Conservation (phyloP, 805 yeast genomes). For the Wickerhamomyces kurtzmanii region DNA sequence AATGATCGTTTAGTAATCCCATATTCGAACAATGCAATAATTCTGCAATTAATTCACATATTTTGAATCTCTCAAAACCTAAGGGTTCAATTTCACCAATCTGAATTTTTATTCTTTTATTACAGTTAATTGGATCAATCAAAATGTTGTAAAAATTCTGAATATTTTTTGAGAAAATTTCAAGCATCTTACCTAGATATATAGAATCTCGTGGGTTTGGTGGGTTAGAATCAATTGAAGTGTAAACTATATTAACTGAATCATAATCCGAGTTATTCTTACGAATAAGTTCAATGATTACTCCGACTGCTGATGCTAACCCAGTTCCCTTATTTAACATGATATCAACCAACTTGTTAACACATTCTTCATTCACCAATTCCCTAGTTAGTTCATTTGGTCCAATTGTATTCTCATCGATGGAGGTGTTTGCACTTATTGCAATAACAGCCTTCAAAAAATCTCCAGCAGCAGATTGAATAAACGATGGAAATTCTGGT, state of each 20-base stretch:
- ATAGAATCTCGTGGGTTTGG: conserved; percentile 89
- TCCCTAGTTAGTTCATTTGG: conserved; percentile 88
- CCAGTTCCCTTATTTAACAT: conserved; percentile 71
- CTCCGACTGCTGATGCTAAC: conserved; percentile 82
- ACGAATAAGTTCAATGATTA: conserved; percentile 85
- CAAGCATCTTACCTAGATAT: conserved; percentile 75
- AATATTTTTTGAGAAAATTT: conserved; percentile 59
- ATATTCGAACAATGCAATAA: conserved; percentile 92
- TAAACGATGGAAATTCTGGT: conserved; percentile 46
- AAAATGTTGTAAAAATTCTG: conserved; percentile 41
- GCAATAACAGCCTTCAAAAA: conserved; percentile 88
- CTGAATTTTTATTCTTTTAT: conserved; percentile 27
- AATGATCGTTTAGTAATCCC: conserved; percentile 75
- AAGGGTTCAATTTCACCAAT: conserved; percentile 60
- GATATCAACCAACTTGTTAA: conserved; percentile 54
- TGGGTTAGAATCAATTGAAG: conserved; percentile 72
- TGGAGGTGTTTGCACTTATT: conserved; percentile 87
- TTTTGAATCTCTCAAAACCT: conserved; percentile 88
- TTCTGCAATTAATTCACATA: conserved; percentile 91
- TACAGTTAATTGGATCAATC: conserved; percentile 7
- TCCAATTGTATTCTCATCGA: conserved; percentile 74
- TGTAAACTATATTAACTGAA: conserved; percentile 63
- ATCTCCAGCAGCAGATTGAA: conserved; percentile 90
- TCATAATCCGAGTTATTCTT: conserved; percentile 96
- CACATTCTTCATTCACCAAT: conserved; percentile 60